phyloP scores from a whole-genome alignment of 78 protist genomes.

The Protostelium mycophagum region DNA sequence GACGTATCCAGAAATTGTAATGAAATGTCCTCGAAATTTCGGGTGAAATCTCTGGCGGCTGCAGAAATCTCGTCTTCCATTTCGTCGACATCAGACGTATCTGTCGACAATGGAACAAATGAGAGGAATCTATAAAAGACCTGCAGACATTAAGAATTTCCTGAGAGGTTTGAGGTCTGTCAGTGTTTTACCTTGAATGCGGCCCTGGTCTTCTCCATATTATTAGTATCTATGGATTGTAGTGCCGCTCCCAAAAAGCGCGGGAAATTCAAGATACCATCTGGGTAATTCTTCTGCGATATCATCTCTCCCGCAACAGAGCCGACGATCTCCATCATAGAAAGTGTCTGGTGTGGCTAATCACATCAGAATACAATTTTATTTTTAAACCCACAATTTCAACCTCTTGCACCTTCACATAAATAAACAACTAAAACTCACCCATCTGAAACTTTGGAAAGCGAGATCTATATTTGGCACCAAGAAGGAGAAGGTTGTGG shows the following conservation, averaged over 20 bases:
- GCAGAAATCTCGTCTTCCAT: not conserved
- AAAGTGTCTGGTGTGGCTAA: not conserved
- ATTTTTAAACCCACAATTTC: too few species aligned
- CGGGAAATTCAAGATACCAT: not conserved
- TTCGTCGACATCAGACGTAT: not conserved
- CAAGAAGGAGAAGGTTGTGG: not conserved
- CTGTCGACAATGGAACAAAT: not conserved
- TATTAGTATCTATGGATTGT: not conserved
- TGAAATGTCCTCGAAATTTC: not conserved
- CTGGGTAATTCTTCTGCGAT: not conserved
- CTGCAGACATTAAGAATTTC: not conserved
- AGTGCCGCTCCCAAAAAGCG: not conserved
- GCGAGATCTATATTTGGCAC: not conserved
- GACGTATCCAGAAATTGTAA: not conserved
- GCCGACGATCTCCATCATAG: not conserved
- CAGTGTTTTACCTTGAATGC: not conserved
- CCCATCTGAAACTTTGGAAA: not conserved
- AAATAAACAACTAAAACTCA: not conserved
- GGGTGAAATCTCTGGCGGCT: not conserved
- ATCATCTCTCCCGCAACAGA: not conserved
- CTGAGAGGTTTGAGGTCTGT: not conserved
- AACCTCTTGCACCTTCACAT: too few species aligned
- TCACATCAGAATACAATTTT: too few species aligned
- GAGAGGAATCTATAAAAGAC: not conserved
- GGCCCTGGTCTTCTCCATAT: not conserved